Conservation (phyloP, 179 eudicot genomes). For the Corrigiola litoralis region DNA sequence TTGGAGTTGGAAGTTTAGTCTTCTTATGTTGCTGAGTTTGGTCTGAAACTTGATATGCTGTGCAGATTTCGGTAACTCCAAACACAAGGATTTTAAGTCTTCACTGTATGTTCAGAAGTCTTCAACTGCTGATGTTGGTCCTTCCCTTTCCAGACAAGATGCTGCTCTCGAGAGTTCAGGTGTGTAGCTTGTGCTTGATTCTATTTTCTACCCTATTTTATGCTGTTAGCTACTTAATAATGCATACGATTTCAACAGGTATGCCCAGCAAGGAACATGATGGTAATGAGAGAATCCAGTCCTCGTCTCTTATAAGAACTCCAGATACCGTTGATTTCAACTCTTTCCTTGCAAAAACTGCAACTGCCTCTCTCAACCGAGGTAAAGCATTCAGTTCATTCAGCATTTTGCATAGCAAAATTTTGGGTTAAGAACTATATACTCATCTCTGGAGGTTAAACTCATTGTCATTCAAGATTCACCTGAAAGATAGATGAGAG, state of each 20-base stretch:
- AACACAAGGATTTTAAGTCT: conserved; percentile 18
- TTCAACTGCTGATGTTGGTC: conserved; percentile 13
- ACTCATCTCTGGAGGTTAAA: not conserved
- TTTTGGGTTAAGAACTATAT: not conserved
- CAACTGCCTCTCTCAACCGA: conserved; percentile 15
- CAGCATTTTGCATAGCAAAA: not conserved
- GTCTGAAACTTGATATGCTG: not conserved
- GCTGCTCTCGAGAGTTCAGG: conserved; percentile 33
- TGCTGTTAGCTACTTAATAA: not conserved
- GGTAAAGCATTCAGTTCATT: conserved; percentile 10
- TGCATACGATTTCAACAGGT: conserved; percentile 11
- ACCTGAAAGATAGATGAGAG: not conserved
- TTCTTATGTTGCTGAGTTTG: not conserved
- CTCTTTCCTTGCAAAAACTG: conserved; percentile 15
- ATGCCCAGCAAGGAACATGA: conserved; percentile 6
- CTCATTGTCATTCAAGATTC: not conserved
- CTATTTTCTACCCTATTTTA: not conserved
- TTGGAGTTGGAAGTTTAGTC: not conserved
- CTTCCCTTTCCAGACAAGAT: conserved; percentile 25
- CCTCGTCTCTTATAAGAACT: conserved; percentile 17
- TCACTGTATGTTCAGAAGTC: conserved; percentile 23
- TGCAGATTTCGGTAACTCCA: conserved; percentile 32
- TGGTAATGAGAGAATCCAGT: conserved; percentile 1
- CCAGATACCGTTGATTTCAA: conserved; percentile 17
- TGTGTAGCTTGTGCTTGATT: conserved; percentile 13